Evolutionary conservation across 345 rosid genomes (phyloP).

Genomic region (Capsella bursapastoris): DNA sequence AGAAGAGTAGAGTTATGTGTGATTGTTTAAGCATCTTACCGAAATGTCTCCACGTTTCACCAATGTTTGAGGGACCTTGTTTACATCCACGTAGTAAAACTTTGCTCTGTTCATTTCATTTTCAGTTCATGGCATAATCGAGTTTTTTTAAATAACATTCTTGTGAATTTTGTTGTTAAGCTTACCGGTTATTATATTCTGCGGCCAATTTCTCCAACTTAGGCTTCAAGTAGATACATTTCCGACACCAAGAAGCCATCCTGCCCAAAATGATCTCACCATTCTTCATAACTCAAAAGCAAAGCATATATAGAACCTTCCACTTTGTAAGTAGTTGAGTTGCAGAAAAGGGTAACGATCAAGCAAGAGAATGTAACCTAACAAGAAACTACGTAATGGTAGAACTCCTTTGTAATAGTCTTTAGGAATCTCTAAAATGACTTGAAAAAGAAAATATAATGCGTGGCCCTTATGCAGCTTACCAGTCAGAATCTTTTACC

Average conservation of each 20-base stretch:
- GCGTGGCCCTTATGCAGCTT: neutral
- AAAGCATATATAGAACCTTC: slow-evolving; percentile 6
- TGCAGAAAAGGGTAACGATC: neutral
- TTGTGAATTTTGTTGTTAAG: neutral
- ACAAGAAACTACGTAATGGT: neutral
- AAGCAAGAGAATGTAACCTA: neutral
- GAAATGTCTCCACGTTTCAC: slow-evolving; percentile 91
- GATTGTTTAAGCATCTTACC: slow-evolving; percentile 44
- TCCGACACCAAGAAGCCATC: slow-evolving; percentile 99
- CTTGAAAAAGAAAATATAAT: no score
- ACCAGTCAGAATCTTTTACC: neutral
- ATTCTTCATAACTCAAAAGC: neutral
- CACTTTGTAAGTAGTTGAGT: neutral
- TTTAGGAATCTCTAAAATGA: no score
- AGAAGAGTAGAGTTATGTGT: neutral
- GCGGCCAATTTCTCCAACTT: slow-evolving; percentile 88
- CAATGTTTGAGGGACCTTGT: slow-evolving; percentile 72
- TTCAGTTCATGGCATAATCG: neutral
- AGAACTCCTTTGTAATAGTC: neutral
- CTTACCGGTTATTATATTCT: slow-evolving; percentile 57
- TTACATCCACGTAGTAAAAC: slow-evolving; percentile 88
- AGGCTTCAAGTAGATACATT: slow-evolving; percentile 94
- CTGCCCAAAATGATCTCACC: slow-evolving; percentile 41
- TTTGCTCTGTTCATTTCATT: slow-evolving; percentile 49
- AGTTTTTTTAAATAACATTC: neutral